These are phyloP conservation scores for Fusarium denticulatum DNA, from an alignment of 2,329 filamentous ascomycete genomes.

Conservation along the genomic window DNA sequence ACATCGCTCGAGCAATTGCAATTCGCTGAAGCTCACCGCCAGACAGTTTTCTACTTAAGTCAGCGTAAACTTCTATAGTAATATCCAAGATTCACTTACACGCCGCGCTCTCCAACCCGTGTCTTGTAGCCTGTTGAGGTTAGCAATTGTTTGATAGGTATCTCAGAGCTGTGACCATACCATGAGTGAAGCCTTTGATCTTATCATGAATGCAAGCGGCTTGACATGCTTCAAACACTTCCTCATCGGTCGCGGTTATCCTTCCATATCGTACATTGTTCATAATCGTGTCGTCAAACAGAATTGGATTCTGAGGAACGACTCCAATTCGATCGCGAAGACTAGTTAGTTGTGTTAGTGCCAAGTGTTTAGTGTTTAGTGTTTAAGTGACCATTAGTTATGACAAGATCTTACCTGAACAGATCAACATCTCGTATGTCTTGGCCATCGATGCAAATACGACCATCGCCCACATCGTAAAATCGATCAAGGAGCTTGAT, in stretches of 20 bases:
- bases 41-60: conserved; percentile 64
- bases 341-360: conserved; percentile 48
- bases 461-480: conserved; percentile 65
- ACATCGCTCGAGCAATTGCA: conserved; percentile 75
- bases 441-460: conserved; percentile 65
- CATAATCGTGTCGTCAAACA: conserved; percentile 68
- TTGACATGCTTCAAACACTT: conserved; percentile 64
- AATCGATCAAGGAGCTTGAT: conserved; percentile 68
- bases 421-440: conserved; percentile 65
- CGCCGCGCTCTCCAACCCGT: conserved; percentile 61
- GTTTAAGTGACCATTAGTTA: not conserved
- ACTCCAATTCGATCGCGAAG: conserved; percentile 65
- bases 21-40: conserved; percentile 74
- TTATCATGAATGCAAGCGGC: conserved; percentile 68
- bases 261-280: conserved; percentile 68
- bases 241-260: conserved; percentile 63
- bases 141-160: conserved; percentile 1
- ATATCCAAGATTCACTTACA: conserved; percentile 46
- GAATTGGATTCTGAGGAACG: conserved; percentile 64
- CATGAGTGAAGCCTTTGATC: conserved; percentile 63
- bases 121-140: conserved; percentile 57
- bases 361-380: conserved; percentile 13
- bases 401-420: conserved; percentile 49
- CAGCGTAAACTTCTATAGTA: conserved; percentile 12
- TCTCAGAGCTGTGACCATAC: conserved; percentile 42